Evolutionary conservation across 352 stramenopile genomes (phyloP), one percentile per base, ranked within the genome.

Genomic region (Salisapilia sapeloensis): DNA sequence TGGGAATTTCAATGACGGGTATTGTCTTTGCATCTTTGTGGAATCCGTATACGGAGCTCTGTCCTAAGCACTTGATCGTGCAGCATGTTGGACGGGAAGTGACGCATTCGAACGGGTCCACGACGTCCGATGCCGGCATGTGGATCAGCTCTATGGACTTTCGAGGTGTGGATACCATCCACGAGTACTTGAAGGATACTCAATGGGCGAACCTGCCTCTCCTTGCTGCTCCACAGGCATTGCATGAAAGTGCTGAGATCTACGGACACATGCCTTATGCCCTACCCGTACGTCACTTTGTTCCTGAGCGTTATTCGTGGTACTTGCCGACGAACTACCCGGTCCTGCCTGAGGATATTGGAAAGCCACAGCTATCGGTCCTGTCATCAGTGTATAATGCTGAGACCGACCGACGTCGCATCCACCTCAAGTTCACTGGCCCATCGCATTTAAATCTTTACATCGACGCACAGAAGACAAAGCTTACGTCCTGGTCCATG

Each of bases 111-210:
- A 70, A 59, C 22, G 66, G 60, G 2, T 46, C 53, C 11, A 30
- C 77, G 21, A 60, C 53, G 3, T 19, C 38, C n/a, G 70, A 86
- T 44, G 54, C 63, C 4, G 70, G 70, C 9, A 38, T 86, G n/a
- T 82, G 65, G 70, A 29, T 86, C 26, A 79, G 75, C 35, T 60
- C 59, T 14, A 28, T 79, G 6, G 70, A 86, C 44, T 86, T 78
- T 36, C 65, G 60, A 23, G 63, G 70, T 7, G 40, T 63, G 9
- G 48, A 54, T 13, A 50, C 65, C 3, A 50, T 86, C 14, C 54
- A 55, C 11, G 53, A 45, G 22, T 48, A 53, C 40, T 47, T 86
- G 14, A 42, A 24, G 1, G 41, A 18, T 9, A 82, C 64, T 6
- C 62, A 57, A 25, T 85, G 69, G 69, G 45, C 55, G 6, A 42